phyloP scores from a whole-genome alignment of 768 basidiomycete species.

The Boletus rubescentipes region DNA sequence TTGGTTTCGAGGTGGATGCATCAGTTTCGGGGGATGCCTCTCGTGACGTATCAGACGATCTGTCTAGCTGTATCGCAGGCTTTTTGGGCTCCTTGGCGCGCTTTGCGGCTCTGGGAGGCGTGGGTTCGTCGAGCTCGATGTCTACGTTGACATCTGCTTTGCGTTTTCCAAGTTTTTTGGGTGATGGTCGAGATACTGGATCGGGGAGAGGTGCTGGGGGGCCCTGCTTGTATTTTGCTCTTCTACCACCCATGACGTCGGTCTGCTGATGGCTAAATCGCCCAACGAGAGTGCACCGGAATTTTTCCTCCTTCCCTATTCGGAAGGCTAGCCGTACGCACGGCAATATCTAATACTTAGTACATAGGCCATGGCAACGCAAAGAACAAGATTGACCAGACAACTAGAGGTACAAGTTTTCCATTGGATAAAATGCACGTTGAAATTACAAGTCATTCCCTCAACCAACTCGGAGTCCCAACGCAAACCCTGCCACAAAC shows the following conservation, averaged over 20 bases:
- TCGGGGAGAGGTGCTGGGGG: conserved; percentile 59
- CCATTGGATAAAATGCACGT: background rate
- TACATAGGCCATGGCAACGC: background rate
- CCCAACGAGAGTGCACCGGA: background rate
- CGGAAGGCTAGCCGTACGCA: conserved; percentile 18
- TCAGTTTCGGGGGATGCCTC: conserved; percentile 47
- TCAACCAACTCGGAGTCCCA: conserved; percentile 83
- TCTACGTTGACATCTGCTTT: conserved; percentile 52
- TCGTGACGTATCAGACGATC: conserved; percentile 34
- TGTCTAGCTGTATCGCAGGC: conserved; percentile 17
- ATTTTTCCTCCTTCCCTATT: conserved; percentile 29
- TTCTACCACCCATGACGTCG: conserved; percentile 74
- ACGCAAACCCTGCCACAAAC: conserved; percentile 77
- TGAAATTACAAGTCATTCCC: background rate
- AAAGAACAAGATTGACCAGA: background rate
- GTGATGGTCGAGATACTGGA: conserved; percentile 33
- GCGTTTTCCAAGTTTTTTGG: conserved; percentile 70
- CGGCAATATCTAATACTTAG: background rate
- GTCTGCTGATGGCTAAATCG: background rate
- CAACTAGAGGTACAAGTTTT: background rate
- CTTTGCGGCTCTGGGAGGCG: conserved; percentile 32
- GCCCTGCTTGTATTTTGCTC: conserved; percentile 82
- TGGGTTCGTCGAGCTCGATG: conserved; percentile 27
- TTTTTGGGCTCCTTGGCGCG: conserved; percentile 35
- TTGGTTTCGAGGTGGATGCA: conserved; percentile 11